These are phyloP conservation scores for Novymonas esmeraldas DNA, from an alignment of 208 protist species.

Conservation along the genomic window DNA sequence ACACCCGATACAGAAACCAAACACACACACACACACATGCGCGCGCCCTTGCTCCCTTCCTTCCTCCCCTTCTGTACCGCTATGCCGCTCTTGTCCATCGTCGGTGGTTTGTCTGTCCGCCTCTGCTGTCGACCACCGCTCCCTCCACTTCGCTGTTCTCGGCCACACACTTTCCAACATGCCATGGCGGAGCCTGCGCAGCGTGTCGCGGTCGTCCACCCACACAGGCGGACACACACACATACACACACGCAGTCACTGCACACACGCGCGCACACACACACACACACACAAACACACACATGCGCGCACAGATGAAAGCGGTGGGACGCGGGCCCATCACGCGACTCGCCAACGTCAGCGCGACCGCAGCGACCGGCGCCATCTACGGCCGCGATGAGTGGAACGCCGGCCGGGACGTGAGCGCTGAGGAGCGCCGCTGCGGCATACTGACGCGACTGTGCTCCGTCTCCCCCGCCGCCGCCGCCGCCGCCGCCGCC, in stretches of 20 bases:
- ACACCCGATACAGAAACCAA: too few species aligned
- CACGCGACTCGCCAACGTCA: slow-evolving; percentile 22
- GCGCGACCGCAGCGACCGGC: slow-evolving; percentile 3
- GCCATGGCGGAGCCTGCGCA: too few species aligned
- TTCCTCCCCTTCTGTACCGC: neutral
- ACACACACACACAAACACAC: neutral
- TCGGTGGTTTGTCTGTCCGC: too few species aligned
- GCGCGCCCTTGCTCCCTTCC: neutral
- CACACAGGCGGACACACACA: neutral
- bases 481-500: too few species aligned
- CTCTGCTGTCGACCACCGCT: too few species aligned
- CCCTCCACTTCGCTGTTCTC: too few species aligned
- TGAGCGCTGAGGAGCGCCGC: slow-evolving; percentile 53
- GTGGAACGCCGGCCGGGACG: slow-evolving; percentile 61
- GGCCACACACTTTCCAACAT: too few species aligned
- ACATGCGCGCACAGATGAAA: slow-evolving; percentile 29
- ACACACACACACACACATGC: too few species aligned
- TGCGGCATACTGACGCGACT: slow-evolving; percentile 56
- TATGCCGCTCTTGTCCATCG: too few species aligned
- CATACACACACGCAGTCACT: neutral
- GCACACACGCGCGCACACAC: neutral
- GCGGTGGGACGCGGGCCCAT: slow-evolving; percentile 38
- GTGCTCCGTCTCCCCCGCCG: neutral
- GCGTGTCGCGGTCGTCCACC: too few species aligned
- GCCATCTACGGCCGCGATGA: slow-evolving; percentile 38